Evolutionary conservation across 768 basidiomycete genomes (phyloP).

Genomic region (Hygrophoropsis aurantiaca): DNA sequence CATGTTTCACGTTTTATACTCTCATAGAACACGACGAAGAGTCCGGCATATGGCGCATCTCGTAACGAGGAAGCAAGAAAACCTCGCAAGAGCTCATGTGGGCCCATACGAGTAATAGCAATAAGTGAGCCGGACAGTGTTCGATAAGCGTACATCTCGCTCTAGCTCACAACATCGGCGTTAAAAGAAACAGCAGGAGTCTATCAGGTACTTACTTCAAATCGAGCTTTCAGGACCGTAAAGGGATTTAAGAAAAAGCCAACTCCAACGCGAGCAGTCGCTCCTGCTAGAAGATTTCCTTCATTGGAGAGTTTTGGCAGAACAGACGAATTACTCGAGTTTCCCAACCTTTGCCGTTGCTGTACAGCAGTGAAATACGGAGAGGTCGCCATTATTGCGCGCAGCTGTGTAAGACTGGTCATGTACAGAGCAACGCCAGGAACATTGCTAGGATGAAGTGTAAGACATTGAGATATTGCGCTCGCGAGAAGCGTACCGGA

Average conservation of each 20-base stretch:
- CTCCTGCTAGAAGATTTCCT: constrained; percentile 87
- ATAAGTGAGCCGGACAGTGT: constrained; percentile 58
- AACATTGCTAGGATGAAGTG: constrained; percentile 60
- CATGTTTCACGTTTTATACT: constrained; percentile 74
- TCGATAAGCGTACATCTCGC: constrained; percentile 72
- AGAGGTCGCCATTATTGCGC: constrained; percentile 71
- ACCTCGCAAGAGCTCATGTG: constrained; percentile 81
- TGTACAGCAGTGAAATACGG: constrained; percentile 58
- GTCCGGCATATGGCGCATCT: constrained; percentile 91
- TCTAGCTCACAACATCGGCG: constrained; percentile 42
- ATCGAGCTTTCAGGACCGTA: constrained; percentile 88
- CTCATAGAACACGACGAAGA: constrained; percentile 89
- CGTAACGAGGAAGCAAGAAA: constrained; percentile 86
- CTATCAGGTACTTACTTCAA: constrained; percentile 58
- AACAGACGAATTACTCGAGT: constrained; percentile 41
- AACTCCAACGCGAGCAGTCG: constrained; percentile 73
- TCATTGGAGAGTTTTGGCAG: constrained; percentile 69
- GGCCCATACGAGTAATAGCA: constrained; percentile 66
- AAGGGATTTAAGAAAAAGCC: constrained; percentile 89
- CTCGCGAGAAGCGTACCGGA: constrained; percentile 46
- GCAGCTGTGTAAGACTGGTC: constrained; percentile 79
- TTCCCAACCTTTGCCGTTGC: constrained; percentile 15
- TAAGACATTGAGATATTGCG: constrained; percentile 5
- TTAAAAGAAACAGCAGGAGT: not conserved
- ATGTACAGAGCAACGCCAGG: constrained; percentile 94